Evolutionary conservation across 108 stramenopile species (phyloP).

Genomic region (Licmophora abbreviata): DNA sequence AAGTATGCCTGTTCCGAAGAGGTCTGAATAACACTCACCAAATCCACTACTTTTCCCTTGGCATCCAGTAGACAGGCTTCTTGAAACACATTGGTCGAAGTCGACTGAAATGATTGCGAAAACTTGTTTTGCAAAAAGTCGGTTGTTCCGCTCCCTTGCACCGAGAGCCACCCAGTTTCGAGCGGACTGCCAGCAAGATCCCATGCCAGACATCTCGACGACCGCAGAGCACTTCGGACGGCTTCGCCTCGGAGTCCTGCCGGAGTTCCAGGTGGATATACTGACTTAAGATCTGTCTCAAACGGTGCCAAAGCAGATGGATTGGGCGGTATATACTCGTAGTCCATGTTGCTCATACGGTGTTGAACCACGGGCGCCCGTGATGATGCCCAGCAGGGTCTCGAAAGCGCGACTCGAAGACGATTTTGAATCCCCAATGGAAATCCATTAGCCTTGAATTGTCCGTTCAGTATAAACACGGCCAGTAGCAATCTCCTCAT

Average conservation of each 20-base stretch:
- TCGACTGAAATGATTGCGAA: conserved; percentile 26
- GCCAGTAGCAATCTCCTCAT: too few species aligned
- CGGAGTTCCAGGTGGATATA: conserved; percentile 57
- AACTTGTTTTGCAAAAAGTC: conserved; percentile 71
- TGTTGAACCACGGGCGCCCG: too few species aligned
- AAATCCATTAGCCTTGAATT: too few species aligned
- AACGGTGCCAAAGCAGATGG: conserved; percentile 6
- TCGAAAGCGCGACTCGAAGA: too few species aligned
- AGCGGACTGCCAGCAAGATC: conserved; percentile 13
- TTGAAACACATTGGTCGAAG: conserved; percentile 11
- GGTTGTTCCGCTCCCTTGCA: conserved; percentile 45
- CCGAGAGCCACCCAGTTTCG: conserved; percentile 34
- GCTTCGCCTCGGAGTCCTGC: conserved; percentile 77
- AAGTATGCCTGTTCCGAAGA: conserved; percentile 30
- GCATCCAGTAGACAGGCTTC: conserved; percentile 54
- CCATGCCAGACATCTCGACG: conserved; percentile 46
- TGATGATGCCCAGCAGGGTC: too few species aligned
- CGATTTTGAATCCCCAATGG: too few species aligned
- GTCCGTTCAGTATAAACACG: too few species aligned
- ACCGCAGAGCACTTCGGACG: conserved; percentile 64
- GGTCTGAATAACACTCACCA: conserved; percentile 17
- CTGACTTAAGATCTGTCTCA: conserved; percentile 20
- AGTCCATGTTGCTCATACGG: conserved; percentile 6
- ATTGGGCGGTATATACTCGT: conserved; percentile 27
- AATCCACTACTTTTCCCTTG: conserved; percentile 70